A percentile compares a stretch with the other conserved stretches of the same genome.
phyloP scores from a whole-genome alignment of 2,329 filamentous ascomycete genomes.

The Phyllosticta ampelicida region DNA sequence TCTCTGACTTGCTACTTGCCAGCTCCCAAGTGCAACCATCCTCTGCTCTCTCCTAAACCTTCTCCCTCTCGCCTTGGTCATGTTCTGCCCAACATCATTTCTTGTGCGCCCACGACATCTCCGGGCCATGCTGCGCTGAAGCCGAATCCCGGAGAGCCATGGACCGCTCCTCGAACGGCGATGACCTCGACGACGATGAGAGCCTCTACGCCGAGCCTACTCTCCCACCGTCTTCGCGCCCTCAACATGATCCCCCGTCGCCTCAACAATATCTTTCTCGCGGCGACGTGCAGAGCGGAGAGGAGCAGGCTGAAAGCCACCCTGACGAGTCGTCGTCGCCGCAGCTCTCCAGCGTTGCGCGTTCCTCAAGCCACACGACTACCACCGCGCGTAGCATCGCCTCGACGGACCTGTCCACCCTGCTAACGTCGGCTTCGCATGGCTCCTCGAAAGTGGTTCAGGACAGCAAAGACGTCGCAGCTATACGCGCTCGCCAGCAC shows the following conservation, averaged over 20 bases:
- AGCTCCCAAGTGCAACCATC: neutral
- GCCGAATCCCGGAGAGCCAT: constrained; percentile 1
- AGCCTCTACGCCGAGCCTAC: constrained; percentile 13
- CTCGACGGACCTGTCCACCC: constrained; percentile 7
- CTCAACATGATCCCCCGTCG: neutral
- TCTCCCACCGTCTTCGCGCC: neutral
- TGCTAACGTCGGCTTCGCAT: constrained; percentile 4
- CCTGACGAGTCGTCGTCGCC: constrained; percentile 4
- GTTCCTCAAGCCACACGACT: constrained; percentile 9
- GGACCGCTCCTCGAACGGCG: constrained; percentile 7
- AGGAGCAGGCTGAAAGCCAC: neutral
- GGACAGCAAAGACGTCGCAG: constrained; percentile 3
- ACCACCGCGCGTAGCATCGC: constrained; percentile 9
- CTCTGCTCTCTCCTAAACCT: neutral
- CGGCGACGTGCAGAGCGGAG: neutral
- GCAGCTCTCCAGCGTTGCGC: constrained; percentile 5
- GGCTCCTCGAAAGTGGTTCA: constrained; percentile 4
- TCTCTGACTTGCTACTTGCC: neutral
- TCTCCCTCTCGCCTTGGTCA: constrained; percentile 1
- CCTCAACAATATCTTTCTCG: neutral
- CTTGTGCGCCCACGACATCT: neutral
- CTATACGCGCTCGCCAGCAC: neutral
- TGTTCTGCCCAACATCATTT: neutral
- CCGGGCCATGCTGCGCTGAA: constrained; percentile 4
- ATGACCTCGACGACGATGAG: constrained; percentile 9